Conservation (phyloP, 148 eudicot genomes). For the Chenopodium formosanum region DNA sequence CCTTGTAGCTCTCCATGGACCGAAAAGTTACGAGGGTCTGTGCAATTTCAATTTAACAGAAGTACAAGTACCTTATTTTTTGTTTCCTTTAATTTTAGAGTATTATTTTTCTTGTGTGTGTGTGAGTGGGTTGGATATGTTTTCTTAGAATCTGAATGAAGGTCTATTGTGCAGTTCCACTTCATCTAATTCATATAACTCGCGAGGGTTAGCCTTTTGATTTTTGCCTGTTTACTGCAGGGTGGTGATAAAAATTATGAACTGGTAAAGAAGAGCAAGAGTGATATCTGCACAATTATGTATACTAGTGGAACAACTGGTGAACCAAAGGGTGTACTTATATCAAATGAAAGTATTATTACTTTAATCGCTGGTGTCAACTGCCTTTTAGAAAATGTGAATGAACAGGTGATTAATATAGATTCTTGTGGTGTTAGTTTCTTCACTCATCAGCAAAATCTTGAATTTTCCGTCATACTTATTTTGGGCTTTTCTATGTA, state of each 20-base stretch:
- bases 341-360: slow-evolving; percentile 88
- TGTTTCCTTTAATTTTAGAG: too few relatives aligned
- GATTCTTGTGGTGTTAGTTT: neutral
- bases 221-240: slow-evolving; percentile 39
- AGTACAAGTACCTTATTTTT: too few relatives aligned
- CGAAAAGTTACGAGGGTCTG: too few relatives aligned
- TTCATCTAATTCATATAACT: neutral
- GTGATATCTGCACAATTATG: slow-evolving; percentile 96
- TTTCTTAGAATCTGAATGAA: neutral
- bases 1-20: too few relatives aligned
- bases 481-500: neutral
- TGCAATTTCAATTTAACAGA: too few relatives aligned
- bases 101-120: neutral
- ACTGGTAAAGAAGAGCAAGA: slow-evolving; percentile 61
- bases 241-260: slow-evolving; percentile 67
- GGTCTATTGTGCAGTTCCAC: neutral
- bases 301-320: slow-evolving; percentile 99
- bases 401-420: slow-evolving; percentile 61
- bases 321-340: slow-evolving; percentile 95
- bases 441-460: neutral
- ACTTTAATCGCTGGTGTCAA: slow-evolving; percentile 81
- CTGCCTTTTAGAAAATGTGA: slow-evolving; percentile 57
- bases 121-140: neutral
- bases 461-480: slow-evolving; percentile 1
- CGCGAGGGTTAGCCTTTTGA: neutral